phyloP scores from a whole-genome alignment of 352 stramenopile species.

The Thalassiosira livingstoniorum region DNA sequence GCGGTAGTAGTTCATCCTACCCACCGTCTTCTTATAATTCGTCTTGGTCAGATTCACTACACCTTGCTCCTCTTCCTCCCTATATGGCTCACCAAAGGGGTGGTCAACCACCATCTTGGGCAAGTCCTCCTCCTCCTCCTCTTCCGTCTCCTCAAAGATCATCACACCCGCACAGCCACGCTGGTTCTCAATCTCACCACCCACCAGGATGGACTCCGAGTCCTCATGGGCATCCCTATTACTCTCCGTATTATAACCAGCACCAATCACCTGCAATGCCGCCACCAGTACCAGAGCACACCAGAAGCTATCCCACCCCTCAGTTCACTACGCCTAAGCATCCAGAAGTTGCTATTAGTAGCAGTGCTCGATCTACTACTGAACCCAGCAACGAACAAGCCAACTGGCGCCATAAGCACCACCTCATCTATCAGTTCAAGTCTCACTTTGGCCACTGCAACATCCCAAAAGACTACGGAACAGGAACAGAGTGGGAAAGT shows the following conservation, averaged over 20 bases:
- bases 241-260: conserved; percentile 34
- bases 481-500: conserved; percentile 49
- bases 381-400: background rate
- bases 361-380: background rate
- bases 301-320: background rate
- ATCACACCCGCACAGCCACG: background rate
- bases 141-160: background rate
- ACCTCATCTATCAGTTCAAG: conserved; percentile 52
- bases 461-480: conserved; percentile 51
- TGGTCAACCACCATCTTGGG: conserved; percentile 10
- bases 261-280: conserved; percentile 12
- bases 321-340: background rate
- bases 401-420: conserved; percentile 44
- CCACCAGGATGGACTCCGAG: background rate
- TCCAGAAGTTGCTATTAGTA: background rate
- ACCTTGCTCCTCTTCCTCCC: conserved; percentile 38
- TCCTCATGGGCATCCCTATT: conserved; percentile 16
- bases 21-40: background rate
- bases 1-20: background rate
- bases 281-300: background rate
- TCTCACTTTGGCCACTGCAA: conserved; percentile 56
- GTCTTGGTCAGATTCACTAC: conserved; percentile 39
- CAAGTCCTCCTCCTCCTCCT: background rate
- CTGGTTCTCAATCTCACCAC: background rate
- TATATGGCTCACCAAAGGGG: conserved; percentile 18